Base-by-base conservation (phyloP, 2,329 filamentous ascomycete genomes). In the Dothideomycetes sp. region DNA sequence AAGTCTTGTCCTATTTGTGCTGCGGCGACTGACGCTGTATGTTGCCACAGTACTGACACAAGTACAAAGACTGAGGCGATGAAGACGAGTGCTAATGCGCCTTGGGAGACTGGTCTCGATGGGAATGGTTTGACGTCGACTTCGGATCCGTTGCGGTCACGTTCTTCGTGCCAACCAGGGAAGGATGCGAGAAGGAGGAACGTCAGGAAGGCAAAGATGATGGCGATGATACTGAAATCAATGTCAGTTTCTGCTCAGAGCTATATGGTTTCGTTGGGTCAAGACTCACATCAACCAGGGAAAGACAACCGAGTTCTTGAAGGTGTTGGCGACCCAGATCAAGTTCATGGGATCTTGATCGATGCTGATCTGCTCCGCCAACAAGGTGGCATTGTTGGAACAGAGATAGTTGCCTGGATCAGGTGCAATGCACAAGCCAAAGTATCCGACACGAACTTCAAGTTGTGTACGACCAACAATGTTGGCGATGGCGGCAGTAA, bases 231-330 rank as follows among this genome's bases (percentile, higher is more conserved):
- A 49, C 85, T 91, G 51, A 19, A 13, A 20, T 33, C 4, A 8
- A 19, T 33, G 39, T 55, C 20, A 53, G 39, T 20, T 35, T 33
- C 43, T 31, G 19, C 5, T 28, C 5, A 37, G 12, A 31, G 3
- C 16, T 10, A 4, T n/a, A 11, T 17, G 12, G 4, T 6, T 1
- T 13, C 13, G 8, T 11, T 22, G 13, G 33, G 17, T 17, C n/a
- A 31, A 16, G 7, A 51, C 84, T 70, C 63, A 91, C 83, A 98
- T 81, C 15, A 98, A 69, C 58, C 96, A 98, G 8, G 91, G 91
- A 60, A 98, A 98, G 31, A 98, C 89, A 60, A 98, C 91, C 65
- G 88, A 89, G 63, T 96, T 87, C 64, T 96, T 96, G 69, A 98
- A 98, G 51, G 94, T 94, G 53, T 82, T 81, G 17, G 91, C 89